Evolutionary conservation across 139 green algal genomes (phyloP).

Genomic region (Edaphochlamys debaryana): DNA sequence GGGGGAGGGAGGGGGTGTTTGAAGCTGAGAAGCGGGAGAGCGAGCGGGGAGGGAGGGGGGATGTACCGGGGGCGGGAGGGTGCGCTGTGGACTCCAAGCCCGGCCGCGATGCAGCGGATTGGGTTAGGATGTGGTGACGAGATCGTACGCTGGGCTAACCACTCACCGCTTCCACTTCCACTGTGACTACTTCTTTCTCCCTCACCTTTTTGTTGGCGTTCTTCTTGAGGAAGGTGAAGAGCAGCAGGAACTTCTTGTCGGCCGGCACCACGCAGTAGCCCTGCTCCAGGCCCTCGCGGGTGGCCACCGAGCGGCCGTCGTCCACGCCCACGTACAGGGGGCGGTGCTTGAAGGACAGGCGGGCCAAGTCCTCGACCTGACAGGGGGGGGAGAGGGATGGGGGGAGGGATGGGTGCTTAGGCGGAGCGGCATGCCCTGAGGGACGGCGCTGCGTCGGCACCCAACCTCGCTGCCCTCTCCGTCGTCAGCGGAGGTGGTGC

Average conservation of each 20-base stretch:
- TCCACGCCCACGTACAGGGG: slow-evolving; percentile 98
- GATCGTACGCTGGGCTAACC: no score
- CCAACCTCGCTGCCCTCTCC: no score
- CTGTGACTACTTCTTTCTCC: no score
- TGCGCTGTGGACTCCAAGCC: no score
- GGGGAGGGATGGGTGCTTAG: neutral
- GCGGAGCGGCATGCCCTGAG: no score
- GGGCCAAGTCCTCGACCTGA: slow-evolving; percentile 95
- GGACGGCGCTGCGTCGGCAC: no score
- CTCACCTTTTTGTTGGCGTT: slow-evolving; percentile 98
- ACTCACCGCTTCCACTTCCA: no score
- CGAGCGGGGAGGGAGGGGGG: neutral
- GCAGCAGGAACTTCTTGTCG: slow-evolving; percentile 94
- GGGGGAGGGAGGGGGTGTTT: no score
- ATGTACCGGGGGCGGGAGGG: neutral
- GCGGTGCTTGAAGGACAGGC: slow-evolving; percentile 92
- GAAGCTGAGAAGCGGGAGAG: no score
- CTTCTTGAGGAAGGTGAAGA: slow-evolving; percentile 99
- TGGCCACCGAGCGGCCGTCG: slow-evolving; percentile 77
- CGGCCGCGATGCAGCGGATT: no score
- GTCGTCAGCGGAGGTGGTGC: no score
- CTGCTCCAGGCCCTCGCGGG: slow-evolving; percentile 94
- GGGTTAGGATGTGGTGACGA: no score
- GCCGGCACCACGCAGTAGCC: slow-evolving; percentile 94
- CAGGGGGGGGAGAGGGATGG: neutral